A percentile compares a stretch with the other conserved stretches of the same genome.
These are phyloP conservation scores for Backusella luteola DNA, from an alignment of 192 early-diverging fungal genomes.

Conservation along the genomic window DNA sequence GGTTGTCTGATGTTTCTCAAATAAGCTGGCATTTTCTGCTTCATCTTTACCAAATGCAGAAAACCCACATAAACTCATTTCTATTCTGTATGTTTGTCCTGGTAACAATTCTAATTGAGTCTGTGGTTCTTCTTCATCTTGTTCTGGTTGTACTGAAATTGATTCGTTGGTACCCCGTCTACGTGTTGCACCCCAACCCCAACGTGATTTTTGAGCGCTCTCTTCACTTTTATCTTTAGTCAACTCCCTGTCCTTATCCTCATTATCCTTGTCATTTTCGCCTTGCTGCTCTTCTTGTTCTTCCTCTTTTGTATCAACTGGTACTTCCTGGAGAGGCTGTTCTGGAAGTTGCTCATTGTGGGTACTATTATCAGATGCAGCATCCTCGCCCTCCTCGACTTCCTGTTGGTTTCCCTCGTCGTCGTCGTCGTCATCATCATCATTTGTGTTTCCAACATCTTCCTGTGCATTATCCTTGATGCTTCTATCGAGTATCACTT, in stretches of 20 bases:
- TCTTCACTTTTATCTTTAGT: background rate
- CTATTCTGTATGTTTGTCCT: slow-evolving; percentile 43
- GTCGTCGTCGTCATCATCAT: too few relatives aligned
- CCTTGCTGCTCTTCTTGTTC: background rate
- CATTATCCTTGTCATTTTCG: background rate
- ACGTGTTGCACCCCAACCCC: slow-evolving; percentile 4
- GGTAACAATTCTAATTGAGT: slow-evolving; percentile 32
- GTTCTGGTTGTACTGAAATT: background rate
- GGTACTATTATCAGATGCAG: background rate
- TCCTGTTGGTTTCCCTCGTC: background rate
- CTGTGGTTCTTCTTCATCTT: background rate
- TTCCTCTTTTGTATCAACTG: background rate
- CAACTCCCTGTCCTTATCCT: background rate
- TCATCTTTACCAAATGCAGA: slow-evolving; percentile 46
- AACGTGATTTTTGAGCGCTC: background rate
- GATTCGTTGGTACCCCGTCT: background rate
- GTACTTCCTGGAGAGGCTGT: background rate
- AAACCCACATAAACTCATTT: slow-evolving; percentile 58
- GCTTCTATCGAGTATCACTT: background rate
- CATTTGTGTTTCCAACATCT: background rate
- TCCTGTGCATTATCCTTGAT: background rate
- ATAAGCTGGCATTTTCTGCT: slow-evolving; percentile 44
- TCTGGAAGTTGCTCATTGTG: background rate
- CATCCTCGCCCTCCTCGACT: background rate
- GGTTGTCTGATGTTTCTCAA: slow-evolving; percentile 49